Evolutionary conservation across 2,329 filamentous ascomycete species (phyloP), one percentile per base, ranked within the genome.

Genomic region (Bipolaris gigantea): DNA sequence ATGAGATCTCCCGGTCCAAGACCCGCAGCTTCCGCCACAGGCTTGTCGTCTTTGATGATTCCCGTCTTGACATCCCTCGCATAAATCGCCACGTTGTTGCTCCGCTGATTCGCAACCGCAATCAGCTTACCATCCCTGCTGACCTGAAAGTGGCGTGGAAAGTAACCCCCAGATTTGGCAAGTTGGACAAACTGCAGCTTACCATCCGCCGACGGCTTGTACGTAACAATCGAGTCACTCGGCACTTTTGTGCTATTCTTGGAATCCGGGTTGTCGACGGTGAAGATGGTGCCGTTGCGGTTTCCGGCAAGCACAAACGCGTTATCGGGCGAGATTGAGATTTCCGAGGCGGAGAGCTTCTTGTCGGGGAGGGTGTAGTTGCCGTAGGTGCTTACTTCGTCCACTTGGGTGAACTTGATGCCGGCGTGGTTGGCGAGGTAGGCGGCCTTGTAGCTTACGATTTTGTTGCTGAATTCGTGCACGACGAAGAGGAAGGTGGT

Each of bases 281-380:
- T 72, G 67, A 86, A 82, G 19, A 80, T 74, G 40, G 76, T 77
- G 66, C 88, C 87, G 66, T 83, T 82, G 57, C 89, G 86, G 59
- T 88, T 89, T 2, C 86, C 88, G 38, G 88, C 80, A 61, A 89
- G 78, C 47, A 92, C 69, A 76, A 85, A 89, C 33, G 80, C 82
- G 55, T 80, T 76, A 58, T 79, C 76, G 3, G 77, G 77, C 53
- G 85, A 84, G 35, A 87, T 60, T 5, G 75, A 56, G 50, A 87
- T 80, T 71, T 89, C 87, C 10, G 82, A 51, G 18, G 52, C 48
- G 16, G 46, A 51, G 81, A 3, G 10, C 4, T 30, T 80, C 83
- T 0, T 75, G 73, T 3, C 42, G 79, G 63, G 62, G 32, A 45
- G 41, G 1, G 48, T 41, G 66, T 59, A 19, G 67, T 69, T 25